Evolutionary conservation across 345 rosid genomes (phyloP).

Genomic region (Dimocarpus longan): DNA sequence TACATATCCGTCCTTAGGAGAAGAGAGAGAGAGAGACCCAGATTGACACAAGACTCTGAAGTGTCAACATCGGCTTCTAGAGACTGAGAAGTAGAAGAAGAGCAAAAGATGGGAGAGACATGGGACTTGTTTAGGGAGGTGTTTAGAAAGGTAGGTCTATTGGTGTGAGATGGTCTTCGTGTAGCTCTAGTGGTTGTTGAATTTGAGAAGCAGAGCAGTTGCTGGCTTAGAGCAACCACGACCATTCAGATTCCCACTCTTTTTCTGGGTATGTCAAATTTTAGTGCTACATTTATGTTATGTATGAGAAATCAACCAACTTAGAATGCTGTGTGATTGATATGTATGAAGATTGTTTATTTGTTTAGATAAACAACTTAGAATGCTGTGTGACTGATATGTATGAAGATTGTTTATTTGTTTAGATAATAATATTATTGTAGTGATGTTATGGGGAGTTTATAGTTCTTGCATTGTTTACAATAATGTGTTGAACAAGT

Average conservation of each 20-base stretch:
- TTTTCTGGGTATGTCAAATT: no score
- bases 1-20: conserved; percentile 71
- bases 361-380: no score
- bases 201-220: conserved; percentile 50
- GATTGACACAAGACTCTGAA: conserved; percentile 80
- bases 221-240: conserved; percentile 60
- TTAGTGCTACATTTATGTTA: no score
- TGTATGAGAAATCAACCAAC: no score
- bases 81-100: conserved; percentile 58
- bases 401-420: no score
- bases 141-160: conserved; percentile 17
- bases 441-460: no score
- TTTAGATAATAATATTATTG: no score
- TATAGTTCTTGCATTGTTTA: no score
- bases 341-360: no score
- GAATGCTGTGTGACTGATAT: no score
- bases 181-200: conserved; percentile 37
- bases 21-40: conserved; percentile 77
- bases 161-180: conserved; percentile 34
- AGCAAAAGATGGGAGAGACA: conserved; percentile 39
- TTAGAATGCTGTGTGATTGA: no score
- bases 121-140: conserved; percentile 31
- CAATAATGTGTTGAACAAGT: no score
- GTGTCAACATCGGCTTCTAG: conserved; percentile 54
- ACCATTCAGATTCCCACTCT: conserved; percentile 48